Conservation (phyloP, 106 monocot genomes). For the Cymbidium sinense region DNA sequence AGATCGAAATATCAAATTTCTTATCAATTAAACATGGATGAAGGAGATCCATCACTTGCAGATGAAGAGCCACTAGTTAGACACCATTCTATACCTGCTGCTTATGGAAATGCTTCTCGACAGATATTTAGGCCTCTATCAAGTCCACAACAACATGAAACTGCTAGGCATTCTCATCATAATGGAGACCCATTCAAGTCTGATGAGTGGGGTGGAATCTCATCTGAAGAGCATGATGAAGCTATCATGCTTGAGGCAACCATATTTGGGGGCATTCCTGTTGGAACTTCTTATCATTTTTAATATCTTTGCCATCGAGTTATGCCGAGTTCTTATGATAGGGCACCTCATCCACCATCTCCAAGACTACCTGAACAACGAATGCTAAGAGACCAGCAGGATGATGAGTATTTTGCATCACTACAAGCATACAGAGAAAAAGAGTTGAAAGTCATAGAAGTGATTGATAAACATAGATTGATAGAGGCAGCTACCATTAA, state of each 20-base stretch:
- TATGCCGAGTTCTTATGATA: slow-evolving; percentile 36
- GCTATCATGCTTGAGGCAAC: too few species aligned
- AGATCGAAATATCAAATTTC: slow-evolving; percentile 22
- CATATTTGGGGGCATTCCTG: slow-evolving; percentile 97
- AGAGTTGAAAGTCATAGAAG: slow-evolving; percentile 66
- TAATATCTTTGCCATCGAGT: slow-evolving; percentile 20
- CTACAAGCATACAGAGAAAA: slow-evolving; percentile 87
- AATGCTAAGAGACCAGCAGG: slow-evolving; percentile 84
- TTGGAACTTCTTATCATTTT: slow-evolving; percentile 52
- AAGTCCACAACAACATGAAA: too few species aligned
- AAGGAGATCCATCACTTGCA: slow-evolving; percentile 18
- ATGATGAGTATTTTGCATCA: slow-evolving; percentile 87
- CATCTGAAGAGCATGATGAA: too few species aligned
- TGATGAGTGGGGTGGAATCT: slow-evolving; percentile 94
- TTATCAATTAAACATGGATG: slow-evolving; percentile 15
- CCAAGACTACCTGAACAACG: slow-evolving; percentile 73
- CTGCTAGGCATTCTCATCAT: slow-evolving; percentile 15
- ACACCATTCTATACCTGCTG: too few species aligned
- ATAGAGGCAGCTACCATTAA: slow-evolving; percentile 63
- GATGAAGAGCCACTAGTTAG: slow-evolving; percentile 53
- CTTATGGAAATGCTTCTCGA: too few species aligned
- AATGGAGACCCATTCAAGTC: slow-evolving; percentile 41
- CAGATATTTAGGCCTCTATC: too few species aligned
- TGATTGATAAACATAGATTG: slow-evolving; percentile 42
- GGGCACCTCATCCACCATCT: slow-evolving; percentile 53